phyloP scores from a whole-genome alignment of 305 asterid genomes.

The Fraxinus albicans region DNA sequence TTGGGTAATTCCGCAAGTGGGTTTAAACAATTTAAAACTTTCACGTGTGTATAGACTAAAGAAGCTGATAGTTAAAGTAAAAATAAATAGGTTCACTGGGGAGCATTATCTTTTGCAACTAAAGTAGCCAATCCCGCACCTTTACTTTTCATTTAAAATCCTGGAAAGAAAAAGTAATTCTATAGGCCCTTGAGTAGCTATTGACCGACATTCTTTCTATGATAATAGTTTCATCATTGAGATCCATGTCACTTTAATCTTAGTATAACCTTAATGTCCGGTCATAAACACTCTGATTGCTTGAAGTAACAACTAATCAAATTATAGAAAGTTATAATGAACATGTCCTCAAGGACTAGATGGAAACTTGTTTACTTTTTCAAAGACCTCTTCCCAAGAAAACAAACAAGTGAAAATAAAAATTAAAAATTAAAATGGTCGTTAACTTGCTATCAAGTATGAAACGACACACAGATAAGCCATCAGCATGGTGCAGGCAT shows the following conservation, averaged over 20 bases:
- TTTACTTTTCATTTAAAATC: not conserved
- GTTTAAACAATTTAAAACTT: no score
- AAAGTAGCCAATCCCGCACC: not conserved
- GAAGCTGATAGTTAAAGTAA: not conserved
- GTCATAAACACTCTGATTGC: not conserved
- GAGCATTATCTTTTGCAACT: not conserved
- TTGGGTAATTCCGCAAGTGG: not conserved
- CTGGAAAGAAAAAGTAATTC: not conserved
- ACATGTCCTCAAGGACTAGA: not conserved
- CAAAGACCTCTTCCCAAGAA: not conserved
- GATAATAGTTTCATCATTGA: not conserved
- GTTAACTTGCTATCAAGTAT: not conserved
- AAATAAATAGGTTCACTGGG: not conserved
- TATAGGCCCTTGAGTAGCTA: not conserved
- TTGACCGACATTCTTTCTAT: not conserved
- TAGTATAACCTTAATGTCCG: not conserved
- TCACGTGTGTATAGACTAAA: not conserved
- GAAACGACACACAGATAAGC: not conserved
- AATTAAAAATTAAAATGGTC: not conserved
- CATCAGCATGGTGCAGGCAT: not conserved
- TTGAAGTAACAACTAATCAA: not conserved
- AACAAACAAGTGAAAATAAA: conserved; percentile 1
- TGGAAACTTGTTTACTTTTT: not conserved
- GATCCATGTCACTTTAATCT: not conserved
- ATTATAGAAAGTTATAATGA: not conserved